Conservation (phyloP, 106 monocot species). For the Dendrobium huoshanense region DNA sequence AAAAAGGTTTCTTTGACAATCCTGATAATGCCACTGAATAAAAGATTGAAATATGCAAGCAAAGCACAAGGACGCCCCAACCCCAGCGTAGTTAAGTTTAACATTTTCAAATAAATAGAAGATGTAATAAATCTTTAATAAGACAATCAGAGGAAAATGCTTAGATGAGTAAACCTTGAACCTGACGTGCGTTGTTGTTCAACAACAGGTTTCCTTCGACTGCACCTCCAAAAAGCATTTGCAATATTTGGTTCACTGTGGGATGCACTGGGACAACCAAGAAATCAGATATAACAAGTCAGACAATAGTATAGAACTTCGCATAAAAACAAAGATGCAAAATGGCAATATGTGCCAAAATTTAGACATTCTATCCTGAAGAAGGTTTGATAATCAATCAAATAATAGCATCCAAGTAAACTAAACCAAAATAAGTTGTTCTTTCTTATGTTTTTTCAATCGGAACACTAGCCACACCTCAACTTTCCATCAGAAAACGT, state of each 20-base stretch:
- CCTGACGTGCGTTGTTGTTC: conserved; percentile 85
- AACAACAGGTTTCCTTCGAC: conserved; percentile 68
- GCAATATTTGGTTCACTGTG: conserved; percentile 88
- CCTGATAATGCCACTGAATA: too few relatives aligned
- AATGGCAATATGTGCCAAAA: background rate
- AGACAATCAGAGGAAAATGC: background rate
- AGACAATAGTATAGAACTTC: background rate
- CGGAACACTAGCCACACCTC: conserved; percentile 29
- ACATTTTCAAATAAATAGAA: background rate
- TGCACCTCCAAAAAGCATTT: conserved; percentile 74
- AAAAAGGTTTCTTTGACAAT: too few relatives aligned
- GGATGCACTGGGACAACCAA: conserved; percentile 49
- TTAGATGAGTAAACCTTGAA: conserved; percentile 63
- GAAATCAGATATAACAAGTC: conserved; percentile 6
- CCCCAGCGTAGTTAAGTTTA: background rate
- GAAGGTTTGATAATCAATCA: background rate
- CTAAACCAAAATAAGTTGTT: background rate
- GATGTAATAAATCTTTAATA: background rate
- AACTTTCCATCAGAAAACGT: conserved; percentile 50
- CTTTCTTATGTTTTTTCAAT: background rate
- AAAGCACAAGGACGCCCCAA: background rate
- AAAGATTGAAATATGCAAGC: background rate
- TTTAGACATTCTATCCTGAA: background rate
- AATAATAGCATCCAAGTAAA: background rate
- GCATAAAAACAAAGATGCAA: background rate